Evolutionary conservation across 2,329 filamentous ascomycete genomes (phyloP).

Genomic region (Sporothrix variecibatus): DNA sequence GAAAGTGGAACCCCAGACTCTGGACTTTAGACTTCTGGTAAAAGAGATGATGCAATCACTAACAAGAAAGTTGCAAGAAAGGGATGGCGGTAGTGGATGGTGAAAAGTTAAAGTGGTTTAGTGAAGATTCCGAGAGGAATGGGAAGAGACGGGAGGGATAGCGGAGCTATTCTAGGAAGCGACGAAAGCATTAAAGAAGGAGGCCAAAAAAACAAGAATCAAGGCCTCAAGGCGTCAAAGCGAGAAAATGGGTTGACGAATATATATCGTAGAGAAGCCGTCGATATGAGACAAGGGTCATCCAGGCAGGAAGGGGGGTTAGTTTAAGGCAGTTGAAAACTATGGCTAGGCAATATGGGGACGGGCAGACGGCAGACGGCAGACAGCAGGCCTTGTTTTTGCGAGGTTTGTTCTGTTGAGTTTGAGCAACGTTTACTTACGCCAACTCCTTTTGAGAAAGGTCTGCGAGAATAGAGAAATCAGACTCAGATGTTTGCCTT

Average conservation of each 20-base stretch:
- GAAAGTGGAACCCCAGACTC: not conserved
- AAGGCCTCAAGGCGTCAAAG: not conserved
- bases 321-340: no score
- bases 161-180: not conserved
- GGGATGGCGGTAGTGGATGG: not conserved
- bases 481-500: not conserved
- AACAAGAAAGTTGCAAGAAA: not conserved
- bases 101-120: not conserved
- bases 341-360: not conserved
- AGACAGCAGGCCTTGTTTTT: not conserved
- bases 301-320: constrained; percentile 13
- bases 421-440: no score
- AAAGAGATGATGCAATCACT: constrained; percentile 10
- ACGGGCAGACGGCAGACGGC: no score
- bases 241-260: not conserved
- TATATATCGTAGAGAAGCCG: constrained; percentile 5
- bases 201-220: not conserved
- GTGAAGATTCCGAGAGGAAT: not conserved
- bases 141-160: no score
- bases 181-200: not conserved
- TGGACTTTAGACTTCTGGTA: not conserved
- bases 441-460: not conserved
- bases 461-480: not conserved
- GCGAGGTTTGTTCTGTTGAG: not conserved
- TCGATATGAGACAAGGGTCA: not conserved